phyloP scores from a whole-genome alignment of 78 protist genomes.

The Pigoraptor vietnamica region DNA sequence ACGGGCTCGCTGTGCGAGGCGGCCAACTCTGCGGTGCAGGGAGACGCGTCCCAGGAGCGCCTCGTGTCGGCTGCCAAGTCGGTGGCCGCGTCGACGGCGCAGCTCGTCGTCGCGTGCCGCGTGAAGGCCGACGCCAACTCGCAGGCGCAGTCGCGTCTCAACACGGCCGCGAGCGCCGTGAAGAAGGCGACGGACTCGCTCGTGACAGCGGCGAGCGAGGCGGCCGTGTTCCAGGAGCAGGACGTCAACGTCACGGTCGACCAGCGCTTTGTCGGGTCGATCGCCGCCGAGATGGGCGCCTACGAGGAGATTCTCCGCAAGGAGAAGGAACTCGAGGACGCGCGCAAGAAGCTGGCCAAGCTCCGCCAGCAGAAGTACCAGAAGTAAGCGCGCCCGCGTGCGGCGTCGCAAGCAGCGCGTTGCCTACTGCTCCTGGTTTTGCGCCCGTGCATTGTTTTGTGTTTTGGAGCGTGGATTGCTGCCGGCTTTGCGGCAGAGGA shows the following conservation, averaged over 20 bases:
- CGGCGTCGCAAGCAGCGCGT: too few relatives aligned
- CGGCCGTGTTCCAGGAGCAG: neutral
- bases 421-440: too few relatives aligned
- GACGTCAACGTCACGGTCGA: neutral
- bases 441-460: too few relatives aligned
- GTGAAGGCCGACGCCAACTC: constrained; percentile 11
- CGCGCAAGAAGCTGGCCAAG: neutral
- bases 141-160: constrained; percentile 2
- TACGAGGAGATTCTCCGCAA: constrained; percentile 15
- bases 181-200: constrained; percentile 21
- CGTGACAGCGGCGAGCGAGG: constrained; percentile 18
- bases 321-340: constrained; percentile 37
- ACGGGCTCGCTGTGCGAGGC: constrained; percentile 54
- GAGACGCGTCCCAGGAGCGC: constrained; percentile 42
- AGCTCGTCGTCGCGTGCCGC: constrained; percentile 45
- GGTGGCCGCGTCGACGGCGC: constrained; percentile 66
- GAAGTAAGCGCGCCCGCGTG: neutral
- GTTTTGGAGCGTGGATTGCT: too few relatives aligned
- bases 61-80: constrained; percentile 57
- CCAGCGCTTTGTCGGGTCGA: constrained; percentile 8
- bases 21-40: constrained; percentile 66
- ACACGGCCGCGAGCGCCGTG: constrained; percentile 21
- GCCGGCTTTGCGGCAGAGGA: too few relatives aligned
- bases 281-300: constrained; percentile 23
- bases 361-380: constrained; percentile 19